phyloP scores from a whole-genome alignment of 345 rosid genomes.

The Crucihimalaya himalaica region DNA sequence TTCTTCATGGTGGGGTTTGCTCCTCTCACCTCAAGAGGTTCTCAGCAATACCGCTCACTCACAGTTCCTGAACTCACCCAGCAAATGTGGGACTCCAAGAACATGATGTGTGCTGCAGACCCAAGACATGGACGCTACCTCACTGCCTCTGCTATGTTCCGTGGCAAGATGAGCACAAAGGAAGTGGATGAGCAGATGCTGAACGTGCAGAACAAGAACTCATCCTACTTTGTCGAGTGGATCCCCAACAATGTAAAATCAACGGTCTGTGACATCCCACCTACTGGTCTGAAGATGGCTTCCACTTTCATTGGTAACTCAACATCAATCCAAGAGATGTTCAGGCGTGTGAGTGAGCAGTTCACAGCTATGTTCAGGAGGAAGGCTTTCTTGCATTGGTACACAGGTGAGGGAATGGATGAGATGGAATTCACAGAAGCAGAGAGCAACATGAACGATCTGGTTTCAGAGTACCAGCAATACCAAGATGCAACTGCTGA shows the following conservation, averaged over 20 bases:
- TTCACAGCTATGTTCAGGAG: constrained; percentile 33
- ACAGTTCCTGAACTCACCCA: constrained; percentile 39
- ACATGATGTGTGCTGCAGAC: constrained; percentile 40
- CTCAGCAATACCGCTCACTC: constrained; percentile 44
- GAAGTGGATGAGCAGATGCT: constrained; percentile 27
- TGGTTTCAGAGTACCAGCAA: constrained; percentile 41
- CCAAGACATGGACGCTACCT: constrained; percentile 44
- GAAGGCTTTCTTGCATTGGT: constrained; percentile 31
- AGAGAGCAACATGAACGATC: constrained; percentile 33
- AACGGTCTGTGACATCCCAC: constrained; percentile 34
- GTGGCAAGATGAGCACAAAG: constrained; percentile 53
- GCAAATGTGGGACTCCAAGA: constrained; percentile 47
- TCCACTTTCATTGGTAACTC: constrained; percentile 28
- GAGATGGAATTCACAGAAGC: constrained; percentile 26
- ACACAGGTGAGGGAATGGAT: constrained; percentile 24
- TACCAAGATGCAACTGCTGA: constrained; percentile 23
- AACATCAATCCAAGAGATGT: constrained; percentile 22
- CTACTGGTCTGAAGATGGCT: constrained; percentile 31
- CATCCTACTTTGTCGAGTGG: constrained; percentile 26
- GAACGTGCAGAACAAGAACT: constrained; percentile 29
- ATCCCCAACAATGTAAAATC: constrained; percentile 37
- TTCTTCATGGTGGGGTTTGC: constrained; percentile 35
- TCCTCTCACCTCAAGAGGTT: constrained; percentile 47
- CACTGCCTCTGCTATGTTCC: constrained; percentile 44
- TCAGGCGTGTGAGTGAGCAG: constrained; percentile 28